A percentile compares a stretch with the other conserved stretches of the same genome.
Conservation (phyloP, 352 stramenopile genomes). For the Phytophthora cactorum region DNA sequence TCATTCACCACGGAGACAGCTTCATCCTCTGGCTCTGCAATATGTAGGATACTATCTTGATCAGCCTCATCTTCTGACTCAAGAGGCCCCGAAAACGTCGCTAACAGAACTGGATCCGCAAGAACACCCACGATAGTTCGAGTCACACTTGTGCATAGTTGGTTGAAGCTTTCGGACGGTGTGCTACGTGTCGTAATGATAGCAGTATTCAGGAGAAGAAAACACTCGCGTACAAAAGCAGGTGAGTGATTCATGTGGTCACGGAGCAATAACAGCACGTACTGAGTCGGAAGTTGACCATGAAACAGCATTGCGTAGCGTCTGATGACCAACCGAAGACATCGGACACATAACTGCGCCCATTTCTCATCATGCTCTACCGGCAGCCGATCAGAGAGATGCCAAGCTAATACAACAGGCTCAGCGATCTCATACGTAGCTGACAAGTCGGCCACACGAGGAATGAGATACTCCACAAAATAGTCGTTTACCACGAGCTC, state of each 20-base stretch:
- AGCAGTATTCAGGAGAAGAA: slow-evolving; percentile 75
- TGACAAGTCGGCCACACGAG: slow-evolving; percentile 65
- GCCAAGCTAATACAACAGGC: slow-evolving; percentile 78
- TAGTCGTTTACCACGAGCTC: slow-evolving; percentile 85
- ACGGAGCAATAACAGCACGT: slow-evolving; percentile 49
- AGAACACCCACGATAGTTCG: slow-evolving; percentile 65
- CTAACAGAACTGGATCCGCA: slow-evolving; percentile 59
- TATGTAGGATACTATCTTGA: slow-evolving; percentile 15
- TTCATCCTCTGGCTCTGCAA: slow-evolving; percentile 63
- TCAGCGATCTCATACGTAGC: slow-evolving; percentile 75
- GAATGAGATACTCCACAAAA: slow-evolving; percentile 81
- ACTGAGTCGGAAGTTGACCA: slow-evolving; percentile 67
- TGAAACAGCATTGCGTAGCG: slow-evolving; percentile 86
- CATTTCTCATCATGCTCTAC: slow-evolving; percentile 69
- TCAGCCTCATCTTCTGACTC: slow-evolving; percentile 41
- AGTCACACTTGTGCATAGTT: slow-evolving; percentile 54
- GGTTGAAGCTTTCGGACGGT: slow-evolving; percentile 69
- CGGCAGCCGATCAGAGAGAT: slow-evolving; percentile 76
- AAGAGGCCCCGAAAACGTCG: slow-evolving; percentile 44
- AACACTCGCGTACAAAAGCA: slow-evolving; percentile 75
- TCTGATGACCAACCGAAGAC: slow-evolving; percentile 70
- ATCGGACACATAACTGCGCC: slow-evolving; percentile 66
- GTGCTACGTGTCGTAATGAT: slow-evolving; percentile 73
- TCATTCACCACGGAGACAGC: slow-evolving; percentile 65
- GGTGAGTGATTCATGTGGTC: slow-evolving; percentile 68